Evolutionary conservation across 805 yeast genomes (phyloP).

Genomic region (Kockiozyma suomiensis): DNA sequence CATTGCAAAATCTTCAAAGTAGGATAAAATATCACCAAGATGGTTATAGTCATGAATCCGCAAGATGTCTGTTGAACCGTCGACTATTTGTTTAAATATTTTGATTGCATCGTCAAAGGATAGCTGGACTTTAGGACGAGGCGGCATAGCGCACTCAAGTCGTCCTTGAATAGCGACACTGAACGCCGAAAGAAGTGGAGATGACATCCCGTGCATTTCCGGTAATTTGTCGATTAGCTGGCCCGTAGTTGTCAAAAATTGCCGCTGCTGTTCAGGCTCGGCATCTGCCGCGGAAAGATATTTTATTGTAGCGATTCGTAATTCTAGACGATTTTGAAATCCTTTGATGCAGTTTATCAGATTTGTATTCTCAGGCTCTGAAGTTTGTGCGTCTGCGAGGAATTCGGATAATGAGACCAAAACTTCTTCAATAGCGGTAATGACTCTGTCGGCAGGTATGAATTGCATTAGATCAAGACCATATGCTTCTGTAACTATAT

Average conservation of each 20-base stretch:
- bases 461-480: slow-evolving; percentile 23
- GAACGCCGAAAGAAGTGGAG: slow-evolving; percentile 19
- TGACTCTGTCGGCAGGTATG: background rate
- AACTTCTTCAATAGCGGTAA: background rate
- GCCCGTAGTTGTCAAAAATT: background rate
- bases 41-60: slow-evolving; percentile 6
- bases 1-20: slow-evolving; percentile 13
- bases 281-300: background rate
- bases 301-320: background rate
- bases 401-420: background rate
- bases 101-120: slow-evolving; percentile 8
- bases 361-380: background rate
- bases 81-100: background rate
- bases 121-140: slow-evolving; percentile 16
- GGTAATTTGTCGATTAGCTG: background rate
- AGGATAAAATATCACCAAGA: slow-evolving; percentile 18
- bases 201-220: slow-evolving; percentile 7
- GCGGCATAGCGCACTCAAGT: slow-evolving; percentile 31
- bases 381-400: background rate
- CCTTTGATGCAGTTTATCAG: background rate
- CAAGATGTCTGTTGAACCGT: slow-evolving; percentile 3
- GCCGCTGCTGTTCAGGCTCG: background rate
- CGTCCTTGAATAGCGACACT: slow-evolving; percentile 31
- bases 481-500: slow-evolving; percentile 26
- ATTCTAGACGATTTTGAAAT: background rate